Base-by-base conservation (phyloP, 352 stramenopile genomes). In the Aphanomyces euteiches region DNA sequence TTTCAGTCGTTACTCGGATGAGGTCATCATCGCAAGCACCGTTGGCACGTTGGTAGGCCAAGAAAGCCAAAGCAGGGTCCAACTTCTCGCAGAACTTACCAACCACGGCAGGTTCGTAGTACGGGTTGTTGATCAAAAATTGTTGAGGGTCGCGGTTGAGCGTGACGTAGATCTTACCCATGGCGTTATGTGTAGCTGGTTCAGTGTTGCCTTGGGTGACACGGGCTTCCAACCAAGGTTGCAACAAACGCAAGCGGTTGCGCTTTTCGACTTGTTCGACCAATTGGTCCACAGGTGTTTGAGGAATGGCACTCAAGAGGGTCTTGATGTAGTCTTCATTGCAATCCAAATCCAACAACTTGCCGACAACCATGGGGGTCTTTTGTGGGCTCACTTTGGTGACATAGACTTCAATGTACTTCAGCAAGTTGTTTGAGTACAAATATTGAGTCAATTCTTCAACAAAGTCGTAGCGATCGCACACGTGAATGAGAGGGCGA, bases 131-230 rank as follows among this genome's bases (percentile, higher is more conserved):
- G 47, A 91, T 93, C 78, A 99, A 85, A 82, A 99, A 99, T 69
- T 98, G 92, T 78, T 99, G 96, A 7, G 98, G 96, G 72, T 99
- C 97, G 76, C 97, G 95, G 86, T 99, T 99, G 69, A 99, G 83
- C 41, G 97, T 99, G 57, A 99, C 97, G 88, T 99, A 99, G 81
- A 99, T 99, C 91, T 99, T 99, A 79, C 97, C 98, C 56, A 99
- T 95, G 45, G 97, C 97, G 78, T 99, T 99, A 88, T 99, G 98
- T 15, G 97, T 99, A 41, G 96, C 96, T 36, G 96, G 95, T 75
- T 99, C 97, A 12, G 96, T 99, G 80, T 98, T 99, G 69, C 97
- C 97, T 79, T 98, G 98, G 15, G 96, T 93, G 67, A 99, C 95
- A 78, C 97, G 96, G 28, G 96, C 98, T 85, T 99, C 98, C 39